These are phyloP conservation scores for Citrus maxima DNA, from an alignment of 345 rosid species.

Conservation along the genomic window DNA sequence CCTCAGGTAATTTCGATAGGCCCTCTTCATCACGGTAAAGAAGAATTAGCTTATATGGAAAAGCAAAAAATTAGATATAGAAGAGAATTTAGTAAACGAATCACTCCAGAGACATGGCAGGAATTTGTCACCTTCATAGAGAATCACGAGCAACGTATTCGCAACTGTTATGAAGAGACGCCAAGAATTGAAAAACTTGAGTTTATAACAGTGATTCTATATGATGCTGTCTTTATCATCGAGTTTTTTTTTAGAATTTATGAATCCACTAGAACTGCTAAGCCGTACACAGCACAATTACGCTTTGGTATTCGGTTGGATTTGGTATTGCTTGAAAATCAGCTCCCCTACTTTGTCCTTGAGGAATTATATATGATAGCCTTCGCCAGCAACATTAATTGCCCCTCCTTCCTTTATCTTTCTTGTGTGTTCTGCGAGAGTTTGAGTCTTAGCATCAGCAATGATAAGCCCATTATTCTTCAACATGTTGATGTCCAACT, in stretches of 20 bases:
- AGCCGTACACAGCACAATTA: accelerated
- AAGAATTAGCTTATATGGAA: not conserved
- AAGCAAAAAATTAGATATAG: not conserved
- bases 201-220: not conserved
- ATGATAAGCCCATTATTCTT: too few species aligned
- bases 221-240: not conserved
- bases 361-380: accelerated
- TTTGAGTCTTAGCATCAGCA: accelerated
- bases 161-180: not conserved
- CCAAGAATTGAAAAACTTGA: accelerated
- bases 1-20: not conserved
- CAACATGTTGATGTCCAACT: too few species aligned
- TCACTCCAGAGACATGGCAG: not conserved
- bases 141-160: not conserved
- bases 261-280: too few species aligned
- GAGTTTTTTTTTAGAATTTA: not conserved
- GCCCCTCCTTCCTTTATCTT: not conserved
- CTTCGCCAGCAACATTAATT: accelerated
- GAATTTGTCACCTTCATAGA: accelerated
- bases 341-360: not conserved
- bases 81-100: not conserved
- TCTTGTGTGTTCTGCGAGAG: not conserved
- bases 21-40: not conserved
- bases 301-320: too few species aligned
- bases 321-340: not conserved